Percentiles rank a stretch among this genome's conserved stretches.
Conservation (phyloP, 2,329 filamentous ascomycete species). For the Xylariaceae sp. region DNA sequence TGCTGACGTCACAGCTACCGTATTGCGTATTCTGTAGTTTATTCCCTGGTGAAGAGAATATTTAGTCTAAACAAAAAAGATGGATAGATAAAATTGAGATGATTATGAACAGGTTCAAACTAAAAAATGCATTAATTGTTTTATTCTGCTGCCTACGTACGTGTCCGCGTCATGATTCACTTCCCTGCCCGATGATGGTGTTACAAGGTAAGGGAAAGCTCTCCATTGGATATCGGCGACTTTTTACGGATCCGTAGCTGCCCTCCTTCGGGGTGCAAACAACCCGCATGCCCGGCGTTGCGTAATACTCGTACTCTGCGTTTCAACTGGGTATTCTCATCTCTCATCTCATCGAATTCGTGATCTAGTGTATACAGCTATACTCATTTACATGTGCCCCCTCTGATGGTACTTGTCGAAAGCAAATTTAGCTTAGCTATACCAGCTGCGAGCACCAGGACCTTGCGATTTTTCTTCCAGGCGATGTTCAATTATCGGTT, state of each 20-base stretch:
- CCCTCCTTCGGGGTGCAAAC: not conserved
- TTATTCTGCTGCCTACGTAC: not conserved
- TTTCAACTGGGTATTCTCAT: too few relatives aligned
- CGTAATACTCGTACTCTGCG: too few relatives aligned
- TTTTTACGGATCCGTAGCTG: too few relatives aligned
- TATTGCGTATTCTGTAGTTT: not conserved
- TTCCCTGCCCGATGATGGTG: not conserved
- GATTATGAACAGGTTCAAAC: not conserved
- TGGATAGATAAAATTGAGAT: not conserved
- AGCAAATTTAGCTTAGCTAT: too few relatives aligned
- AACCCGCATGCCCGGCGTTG: not conserved
- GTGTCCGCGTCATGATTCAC: constrained; percentile 1
- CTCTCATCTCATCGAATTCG: too few relatives aligned
- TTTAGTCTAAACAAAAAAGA: not conserved
- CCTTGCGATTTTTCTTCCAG: constrained; percentile 51
- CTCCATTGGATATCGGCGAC: not conserved
- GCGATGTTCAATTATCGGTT: constrained; percentile 82
- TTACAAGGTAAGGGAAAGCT: not conserved
- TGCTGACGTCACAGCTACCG: not conserved
- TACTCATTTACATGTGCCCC: too few relatives aligned
- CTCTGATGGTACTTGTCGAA: too few relatives aligned
- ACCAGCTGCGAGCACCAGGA: constrained; percentile 61
- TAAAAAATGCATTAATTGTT: not conserved
- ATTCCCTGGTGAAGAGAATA: not conserved
- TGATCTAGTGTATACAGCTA: too few relatives aligned